Percentiles rank a stretch among this genome's conserved stretches.
phyloP scores from a whole-genome alignment of 179 eudicot species.

The Camellia oleifera region DNA sequence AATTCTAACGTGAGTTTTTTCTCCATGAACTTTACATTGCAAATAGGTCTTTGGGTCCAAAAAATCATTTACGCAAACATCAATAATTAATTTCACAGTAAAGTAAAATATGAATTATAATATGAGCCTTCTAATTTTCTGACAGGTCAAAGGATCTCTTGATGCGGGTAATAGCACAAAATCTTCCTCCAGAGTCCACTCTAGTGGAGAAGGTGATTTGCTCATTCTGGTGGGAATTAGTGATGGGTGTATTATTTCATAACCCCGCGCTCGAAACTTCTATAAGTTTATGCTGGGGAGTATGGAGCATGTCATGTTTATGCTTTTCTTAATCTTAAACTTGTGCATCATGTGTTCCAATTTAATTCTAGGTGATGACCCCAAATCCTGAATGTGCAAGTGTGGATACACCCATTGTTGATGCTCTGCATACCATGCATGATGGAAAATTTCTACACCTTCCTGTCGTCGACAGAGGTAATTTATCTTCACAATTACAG shows the following conservation, averaged over 20 bases:
- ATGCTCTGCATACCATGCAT: constrained; percentile 95
- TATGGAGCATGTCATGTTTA: background rate
- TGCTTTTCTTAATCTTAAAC: background rate
- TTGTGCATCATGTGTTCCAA: background rate
- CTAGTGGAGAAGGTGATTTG: constrained; percentile 76
- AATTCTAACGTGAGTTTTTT: constrained; percentile 72
- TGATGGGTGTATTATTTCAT: background rate
- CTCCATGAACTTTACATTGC: background rate
- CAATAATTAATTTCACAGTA: background rate
- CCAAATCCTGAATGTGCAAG: constrained; percentile 93
- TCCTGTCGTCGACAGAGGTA: constrained; percentile 91
- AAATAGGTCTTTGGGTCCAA: background rate
- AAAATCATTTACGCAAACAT: background rate
- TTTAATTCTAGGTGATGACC: constrained; percentile 70
- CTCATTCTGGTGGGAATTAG: background rate
- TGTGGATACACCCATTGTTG: constrained; percentile 86
- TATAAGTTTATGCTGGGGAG: background rate
- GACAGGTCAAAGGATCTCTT: constrained; percentile 91
- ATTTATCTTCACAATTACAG: constrained; percentile 4
- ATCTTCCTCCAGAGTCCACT: constrained; percentile 78
- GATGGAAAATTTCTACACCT: constrained; percentile 92
- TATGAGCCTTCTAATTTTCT: background rate
- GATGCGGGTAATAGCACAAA: constrained; percentile 79
- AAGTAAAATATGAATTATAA: background rate
- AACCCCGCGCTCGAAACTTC: background rate